Percentiles rank a stretch among this genome's conserved stretches.
Conservation (phyloP, 148 eudicot genomes). For the Camellia lanceoleosa region DNA sequence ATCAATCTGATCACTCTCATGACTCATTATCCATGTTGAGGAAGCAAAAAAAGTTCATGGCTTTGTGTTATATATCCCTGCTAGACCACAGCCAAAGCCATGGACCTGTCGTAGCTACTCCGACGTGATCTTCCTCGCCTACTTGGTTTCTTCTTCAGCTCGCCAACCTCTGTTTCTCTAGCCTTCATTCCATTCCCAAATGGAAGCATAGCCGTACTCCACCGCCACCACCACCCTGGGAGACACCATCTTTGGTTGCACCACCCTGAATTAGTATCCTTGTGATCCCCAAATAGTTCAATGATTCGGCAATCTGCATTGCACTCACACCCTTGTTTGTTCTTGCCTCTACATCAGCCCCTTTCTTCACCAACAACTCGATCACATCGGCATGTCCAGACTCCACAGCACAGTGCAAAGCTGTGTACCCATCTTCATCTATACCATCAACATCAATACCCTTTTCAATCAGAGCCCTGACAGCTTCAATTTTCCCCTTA, state of each 20-base stretch:
- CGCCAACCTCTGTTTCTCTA: not conserved
- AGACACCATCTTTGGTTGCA: conserved; percentile 17
- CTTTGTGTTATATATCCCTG: not conserved
- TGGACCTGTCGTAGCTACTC: conserved; percentile 22
- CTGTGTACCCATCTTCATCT: conserved; percentile 48
- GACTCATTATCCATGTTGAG: not conserved
- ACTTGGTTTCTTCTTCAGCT: conserved; percentile 19
- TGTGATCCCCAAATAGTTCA: conserved; percentile 38
- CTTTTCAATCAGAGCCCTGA: conserved; percentile 28
- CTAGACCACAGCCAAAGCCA: conserved; percentile 13
- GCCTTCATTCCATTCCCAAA: conserved; percentile 14
- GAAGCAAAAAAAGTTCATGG: not conserved
- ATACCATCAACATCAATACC: conserved; percentile 37
- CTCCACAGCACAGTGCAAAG: conserved; percentile 54
- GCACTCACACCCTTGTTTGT: conserved; percentile 40
- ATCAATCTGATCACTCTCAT: not conserved
- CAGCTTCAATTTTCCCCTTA: conserved; percentile 37
- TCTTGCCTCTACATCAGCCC: conserved; percentile 36
- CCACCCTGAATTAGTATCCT: conserved; percentile 38
- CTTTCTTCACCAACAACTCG: conserved; percentile 46
- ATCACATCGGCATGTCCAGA: conserved; percentile 44
- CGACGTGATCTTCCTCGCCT: conserved; percentile 19
- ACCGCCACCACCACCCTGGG: not conserved
- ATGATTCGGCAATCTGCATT: conserved; percentile 38
- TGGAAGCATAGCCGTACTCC: not conserved